Evolutionary conservation across 345 rosid genomes (phyloP).

Genomic region (Linum tenue): DNA sequence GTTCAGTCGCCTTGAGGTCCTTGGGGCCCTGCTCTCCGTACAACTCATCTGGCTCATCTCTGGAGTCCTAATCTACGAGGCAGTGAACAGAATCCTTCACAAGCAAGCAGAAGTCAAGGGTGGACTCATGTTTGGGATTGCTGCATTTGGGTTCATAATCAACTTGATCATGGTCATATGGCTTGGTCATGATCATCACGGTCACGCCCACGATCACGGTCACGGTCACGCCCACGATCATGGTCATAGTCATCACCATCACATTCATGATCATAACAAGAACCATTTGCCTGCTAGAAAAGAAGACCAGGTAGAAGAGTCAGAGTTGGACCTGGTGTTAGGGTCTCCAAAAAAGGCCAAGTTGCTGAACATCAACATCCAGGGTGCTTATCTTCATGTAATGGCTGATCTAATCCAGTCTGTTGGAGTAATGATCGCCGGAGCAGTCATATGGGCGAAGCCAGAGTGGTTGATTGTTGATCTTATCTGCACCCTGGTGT

Average conservation of each 20-base stretch:
- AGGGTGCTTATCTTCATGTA: conserved; percentile 75
- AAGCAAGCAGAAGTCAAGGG: conserved; percentile 44
- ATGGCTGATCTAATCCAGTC: conserved; percentile 73
- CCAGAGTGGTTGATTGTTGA: conserved; percentile 61
- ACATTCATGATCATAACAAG: conserved; percentile 8
- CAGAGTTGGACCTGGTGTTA: conserved; percentile 24
- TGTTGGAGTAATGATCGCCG: conserved; percentile 71
- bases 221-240: too few species aligned
- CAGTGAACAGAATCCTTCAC: conserved; percentile 46
- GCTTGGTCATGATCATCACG: conserved; percentile 69
- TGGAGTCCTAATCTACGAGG: conserved; percentile 52
- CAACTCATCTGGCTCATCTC: conserved; percentile 80
- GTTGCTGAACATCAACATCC: conserved; percentile 58
- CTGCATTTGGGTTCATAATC: conserved; percentile 63
- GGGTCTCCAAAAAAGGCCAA: conserved; percentile 20
- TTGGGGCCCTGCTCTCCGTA: conserved; percentile 73
- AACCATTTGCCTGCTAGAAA: conserved; percentile 14
- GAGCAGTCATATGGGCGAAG: conserved; percentile 54
- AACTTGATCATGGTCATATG: conserved; percentile 60
- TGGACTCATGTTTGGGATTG: conserved; percentile 57
- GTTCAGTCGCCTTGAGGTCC: conserved; percentile 57
- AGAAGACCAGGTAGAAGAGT: conserved; percentile 17
- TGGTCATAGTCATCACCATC: not conserved
- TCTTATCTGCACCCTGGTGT: conserved; percentile 56
- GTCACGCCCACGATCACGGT: conserved; percentile 4